phyloP scores from a whole-genome alignment of 768 basidiomycete species.

The Fomitopsis serialis region DNA sequence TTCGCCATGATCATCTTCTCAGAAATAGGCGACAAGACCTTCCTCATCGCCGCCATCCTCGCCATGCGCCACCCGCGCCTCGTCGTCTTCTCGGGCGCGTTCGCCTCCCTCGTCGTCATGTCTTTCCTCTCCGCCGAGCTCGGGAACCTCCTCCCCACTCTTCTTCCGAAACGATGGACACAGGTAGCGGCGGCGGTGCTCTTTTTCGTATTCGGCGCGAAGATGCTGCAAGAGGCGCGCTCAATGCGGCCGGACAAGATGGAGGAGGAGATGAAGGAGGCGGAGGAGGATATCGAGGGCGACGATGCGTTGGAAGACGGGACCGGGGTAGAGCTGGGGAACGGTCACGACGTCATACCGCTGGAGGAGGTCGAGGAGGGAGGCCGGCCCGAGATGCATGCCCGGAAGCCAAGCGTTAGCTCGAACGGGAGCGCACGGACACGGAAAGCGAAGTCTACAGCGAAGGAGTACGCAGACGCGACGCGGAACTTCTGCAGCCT shows the following conservation, averaged over 20 bases:
- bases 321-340: conserved; percentile 25
- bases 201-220: conserved; percentile 86
- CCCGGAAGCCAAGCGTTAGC: conserved; percentile 1
- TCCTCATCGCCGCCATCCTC: conserved; percentile 81
- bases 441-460: conserved; percentile 9
- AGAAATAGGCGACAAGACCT: conserved; percentile 96
- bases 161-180: conserved; percentile 64
- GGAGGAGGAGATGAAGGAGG: conserved; percentile 91
- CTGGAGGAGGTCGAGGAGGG: conserved; percentile 79
- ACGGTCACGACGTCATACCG: conserved; percentile 45
- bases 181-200: conserved; percentile 62
- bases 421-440: conserved; percentile 11
- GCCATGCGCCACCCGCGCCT: conserved; percentile 90
- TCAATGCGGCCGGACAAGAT: conserved; percentile 82
- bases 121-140: conserved; percentile 90
- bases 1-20: conserved; percentile 91
- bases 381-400: conserved; percentile 18
- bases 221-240: conserved; percentile 84
- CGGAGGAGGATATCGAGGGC: conserved; percentile 90
- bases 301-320: conserved; percentile 56
- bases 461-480: conserved; percentile 45
- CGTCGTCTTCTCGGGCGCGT: conserved; percentile 84
- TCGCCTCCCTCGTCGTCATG: conserved; percentile 87
- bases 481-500: conserved; percentile 78
- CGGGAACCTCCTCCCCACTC: conserved; percentile 82